Conservation (phyloP, 805 yeast genomes). For the Blastobotrys mokoenaii region DNA sequence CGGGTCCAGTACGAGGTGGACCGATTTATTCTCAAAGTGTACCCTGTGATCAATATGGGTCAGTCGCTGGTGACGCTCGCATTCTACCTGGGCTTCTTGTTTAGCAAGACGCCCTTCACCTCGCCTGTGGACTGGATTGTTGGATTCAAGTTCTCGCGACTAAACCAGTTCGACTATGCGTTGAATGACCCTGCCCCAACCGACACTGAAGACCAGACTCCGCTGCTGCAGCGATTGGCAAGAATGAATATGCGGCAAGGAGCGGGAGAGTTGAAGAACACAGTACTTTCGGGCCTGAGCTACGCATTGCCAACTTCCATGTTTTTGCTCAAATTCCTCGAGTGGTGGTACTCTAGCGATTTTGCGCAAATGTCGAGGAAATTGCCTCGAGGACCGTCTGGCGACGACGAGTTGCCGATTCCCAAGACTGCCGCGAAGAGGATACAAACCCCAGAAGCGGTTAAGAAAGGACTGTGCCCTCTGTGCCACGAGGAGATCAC, state of each 20-base stretch:
- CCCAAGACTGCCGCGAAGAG: slow-evolving; percentile 11
- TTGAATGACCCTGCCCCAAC: slow-evolving; percentile 4
- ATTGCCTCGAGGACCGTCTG: slow-evolving; percentile 12
- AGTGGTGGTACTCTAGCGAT: slow-evolving; percentile 87
- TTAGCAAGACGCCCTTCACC: slow-evolving; percentile 59
- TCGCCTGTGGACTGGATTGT: slow-evolving; percentile 52
- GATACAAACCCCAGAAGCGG: slow-evolving; percentile 11
- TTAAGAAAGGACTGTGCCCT: slow-evolving; percentile 43
- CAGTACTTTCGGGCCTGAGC: slow-evolving; percentile 15
- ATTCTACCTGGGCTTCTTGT: slow-evolving; percentile 55
- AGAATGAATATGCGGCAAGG: slow-evolving; percentile 8
- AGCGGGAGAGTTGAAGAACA: slow-evolving; percentile 13
- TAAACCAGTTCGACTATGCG: slow-evolving; percentile 30
- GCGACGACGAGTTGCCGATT: slow-evolving; percentile 17
- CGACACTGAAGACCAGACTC: background rate
- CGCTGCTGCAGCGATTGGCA: slow-evolving; percentile 6
- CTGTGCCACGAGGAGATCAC: slow-evolving; percentile 55
- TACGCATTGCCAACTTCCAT: slow-evolving; percentile 71
- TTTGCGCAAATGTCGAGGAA: slow-evolving; percentile 52
- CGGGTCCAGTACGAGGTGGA: slow-evolving; percentile 24
- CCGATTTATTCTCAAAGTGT: slow-evolving; percentile 43
- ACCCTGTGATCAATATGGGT: slow-evolving; percentile 48
- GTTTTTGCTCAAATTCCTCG: slow-evolving; percentile 72
- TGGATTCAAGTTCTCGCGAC: slow-evolving; percentile 56
- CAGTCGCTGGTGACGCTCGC: slow-evolving; percentile 44